Conservation (phyloP, 2,329 filamentous ascomycete species). For the Cladosporium halotolerans region DNA sequence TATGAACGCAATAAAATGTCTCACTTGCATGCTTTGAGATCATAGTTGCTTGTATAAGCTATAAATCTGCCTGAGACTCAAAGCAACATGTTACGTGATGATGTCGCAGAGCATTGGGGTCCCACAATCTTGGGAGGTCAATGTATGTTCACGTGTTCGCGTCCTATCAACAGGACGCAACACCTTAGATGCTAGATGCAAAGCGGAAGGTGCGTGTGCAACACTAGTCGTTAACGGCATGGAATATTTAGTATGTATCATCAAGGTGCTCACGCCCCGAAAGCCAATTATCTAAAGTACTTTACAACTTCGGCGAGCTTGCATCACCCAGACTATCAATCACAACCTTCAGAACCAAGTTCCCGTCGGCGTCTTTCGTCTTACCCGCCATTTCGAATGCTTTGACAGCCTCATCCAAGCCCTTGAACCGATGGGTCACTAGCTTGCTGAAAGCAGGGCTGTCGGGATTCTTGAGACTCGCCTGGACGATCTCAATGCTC, state of each 20-base stretch:
- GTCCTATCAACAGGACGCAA: too few relatives aligned
- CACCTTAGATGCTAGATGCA: too few relatives aligned
- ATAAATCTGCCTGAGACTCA: too few relatives aligned
- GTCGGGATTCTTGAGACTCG: slow-evolving; percentile 38
- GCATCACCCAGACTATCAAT: slow-evolving; percentile 32
- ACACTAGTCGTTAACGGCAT: too few relatives aligned
- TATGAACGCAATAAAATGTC: too few relatives aligned
- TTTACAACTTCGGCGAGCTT: slow-evolving; percentile 1
- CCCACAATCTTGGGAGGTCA: too few relatives aligned
- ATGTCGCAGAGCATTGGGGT: too few relatives aligned
- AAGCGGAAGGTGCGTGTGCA: too few relatives aligned
- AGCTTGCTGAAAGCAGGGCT: slow-evolving; percentile 62
- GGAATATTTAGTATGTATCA: not conserved
- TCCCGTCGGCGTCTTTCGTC: slow-evolving; percentile 61
- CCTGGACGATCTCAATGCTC: slow-evolving; percentile 54
- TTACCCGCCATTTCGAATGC: slow-evolving; percentile 66
- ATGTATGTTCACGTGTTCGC: too few relatives aligned
- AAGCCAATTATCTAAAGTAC: not conserved
- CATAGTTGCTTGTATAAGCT: too few relatives aligned
- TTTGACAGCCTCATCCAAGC: slow-evolving; percentile 54
- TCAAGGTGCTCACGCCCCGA: not conserved
- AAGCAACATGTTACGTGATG: too few relatives aligned
- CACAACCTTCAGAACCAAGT: slow-evolving; percentile 66
- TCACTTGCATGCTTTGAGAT: too few relatives aligned
- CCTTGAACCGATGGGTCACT: slow-evolving; percentile 67